Evolutionary conservation across 192 early-diverging fungal species (phyloP).

Genomic region (Coemansia sp.): DNA sequence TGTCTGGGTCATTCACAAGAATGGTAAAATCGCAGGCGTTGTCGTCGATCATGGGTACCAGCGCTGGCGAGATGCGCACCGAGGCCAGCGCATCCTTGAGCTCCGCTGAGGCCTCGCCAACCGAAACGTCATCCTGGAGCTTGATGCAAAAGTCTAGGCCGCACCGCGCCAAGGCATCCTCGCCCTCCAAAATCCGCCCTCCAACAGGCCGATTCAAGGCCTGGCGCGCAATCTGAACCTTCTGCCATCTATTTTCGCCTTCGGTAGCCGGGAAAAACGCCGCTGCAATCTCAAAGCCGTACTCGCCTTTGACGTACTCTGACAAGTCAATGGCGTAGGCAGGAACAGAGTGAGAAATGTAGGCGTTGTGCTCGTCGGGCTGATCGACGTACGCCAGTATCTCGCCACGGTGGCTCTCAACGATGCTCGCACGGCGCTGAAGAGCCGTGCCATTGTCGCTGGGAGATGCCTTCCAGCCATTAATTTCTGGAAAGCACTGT

Average conservation of each 20-base stretch:
- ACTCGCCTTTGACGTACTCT: constrained; percentile 34
- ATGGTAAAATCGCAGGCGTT: constrained; percentile 33
- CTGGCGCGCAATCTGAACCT: constrained; percentile 53
- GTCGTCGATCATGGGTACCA: constrained; percentile 22
- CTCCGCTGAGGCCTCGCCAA: constrained; percentile 4
- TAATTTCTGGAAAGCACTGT: constrained; percentile 23
- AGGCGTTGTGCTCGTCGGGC: constrained; percentile 20
- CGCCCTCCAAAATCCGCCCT: constrained; percentile 27
- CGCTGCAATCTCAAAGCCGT: constrained; percentile 46
- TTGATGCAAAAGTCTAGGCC: constrained; percentile 46
- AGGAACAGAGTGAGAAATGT: constrained; percentile 28
- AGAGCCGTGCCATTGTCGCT: not conserved
- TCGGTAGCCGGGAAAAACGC: constrained; percentile 13
- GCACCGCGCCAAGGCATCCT: constrained; percentile 29
- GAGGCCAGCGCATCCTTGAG: constrained; percentile 10
- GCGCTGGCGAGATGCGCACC: not conserved
- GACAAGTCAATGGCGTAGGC: constrained; percentile 27
- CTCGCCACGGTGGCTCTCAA: constrained; percentile 23
- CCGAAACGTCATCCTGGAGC: constrained; percentile 28
- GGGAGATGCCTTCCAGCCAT: not conserved
- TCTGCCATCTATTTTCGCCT: constrained; percentile 40
- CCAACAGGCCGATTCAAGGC: constrained; percentile 12
- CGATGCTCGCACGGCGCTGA: constrained; percentile 15
- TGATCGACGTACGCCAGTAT: constrained; percentile 19
- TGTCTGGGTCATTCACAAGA: constrained; percentile 29